Base-by-base conservation (phyloP, 2,329 filamentous ascomycete genomes). In the Penicillium crustosum region DNA sequence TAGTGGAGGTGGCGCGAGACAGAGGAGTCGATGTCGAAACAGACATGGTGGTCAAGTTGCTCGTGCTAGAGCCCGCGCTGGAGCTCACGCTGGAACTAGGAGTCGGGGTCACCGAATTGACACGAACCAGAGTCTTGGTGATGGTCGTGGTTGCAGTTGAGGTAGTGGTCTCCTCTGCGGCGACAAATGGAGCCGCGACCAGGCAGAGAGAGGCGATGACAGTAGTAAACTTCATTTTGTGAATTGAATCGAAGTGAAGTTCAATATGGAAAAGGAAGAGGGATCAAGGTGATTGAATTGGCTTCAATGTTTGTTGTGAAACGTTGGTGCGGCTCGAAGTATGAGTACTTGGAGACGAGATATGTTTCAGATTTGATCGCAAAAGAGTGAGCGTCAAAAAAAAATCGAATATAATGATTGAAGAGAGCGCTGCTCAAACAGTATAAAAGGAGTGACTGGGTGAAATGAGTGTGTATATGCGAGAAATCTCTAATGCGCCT, bases 111-210 rank as follows among this genome's bases (percentile, higher is more conserved):
- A 71, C 68, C 13, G 78, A 75, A 19, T 82, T 77, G 43, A 78
- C 76, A 17, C 78, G 78, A 4, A 75, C 49, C 19, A 78, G 63
- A 25, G 79, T 79, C 61, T 79, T 80, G 25, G 76, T 75, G 59
- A 67, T 63, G 60, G 76, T 75, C 47, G 73, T 71, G 21, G 73
- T 76, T 25, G 74, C 66, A 41, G 69, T 70, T 23, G 68, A 61
- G 50, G 70, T 72, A 48, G 63, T 66, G 27, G 58, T 66, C 31
- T 65, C 58, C 33, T 66, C 66, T 39, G 71, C 68, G 19, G 67
- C 70, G 51, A 66, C 67, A 47, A 72, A 57, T 57, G 71, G 71
- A 55, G 68, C 63, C 43, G 67, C 72, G 21, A 70, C 67, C 43
- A 77, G 61, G 65, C 73, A 69, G 64, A 77, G 62, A 49, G 72